Evolutionary conservation across 2,329 filamentous ascomycete species (phyloP).

Genomic region (Colletotrichum tamarilloi): DNA sequence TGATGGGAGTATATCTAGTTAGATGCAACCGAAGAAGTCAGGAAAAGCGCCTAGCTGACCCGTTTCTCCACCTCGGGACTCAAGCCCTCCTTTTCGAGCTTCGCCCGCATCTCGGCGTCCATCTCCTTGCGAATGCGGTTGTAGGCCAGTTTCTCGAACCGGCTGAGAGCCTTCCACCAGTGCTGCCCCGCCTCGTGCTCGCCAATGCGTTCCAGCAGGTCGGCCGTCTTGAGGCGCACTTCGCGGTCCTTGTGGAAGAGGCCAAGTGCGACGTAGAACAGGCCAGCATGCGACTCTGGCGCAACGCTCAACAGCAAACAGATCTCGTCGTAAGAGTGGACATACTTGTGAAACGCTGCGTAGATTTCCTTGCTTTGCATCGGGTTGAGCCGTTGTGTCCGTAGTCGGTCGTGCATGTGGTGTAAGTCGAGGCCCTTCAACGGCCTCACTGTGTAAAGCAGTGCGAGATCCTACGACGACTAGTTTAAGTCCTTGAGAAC

Average conservation of each 20-base stretch:
- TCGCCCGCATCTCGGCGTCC: slow-evolving; percentile 62
- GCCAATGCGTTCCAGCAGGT: slow-evolving; percentile 83
- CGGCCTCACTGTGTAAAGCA: slow-evolving; percentile 72
- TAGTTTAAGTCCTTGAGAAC: not conserved
- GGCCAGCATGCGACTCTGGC: slow-evolving; percentile 85
- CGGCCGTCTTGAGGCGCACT: slow-evolving; percentile 81
- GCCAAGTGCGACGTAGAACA: slow-evolving; percentile 92
- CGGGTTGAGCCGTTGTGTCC: slow-evolving; percentile 81
- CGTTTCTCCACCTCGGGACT: slow-evolving; percentile 56
- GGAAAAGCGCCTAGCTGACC: slow-evolving; percentile 53
- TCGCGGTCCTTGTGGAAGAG: slow-evolving; percentile 89
- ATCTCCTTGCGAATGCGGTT: slow-evolving; percentile 79
- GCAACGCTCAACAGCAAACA: slow-evolving; percentile 85
- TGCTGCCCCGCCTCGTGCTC: slow-evolving; percentile 92
- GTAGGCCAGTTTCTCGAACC: slow-evolving; percentile 90
- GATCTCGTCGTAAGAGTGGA: slow-evolving; percentile 85
- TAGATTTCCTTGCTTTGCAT: slow-evolving; percentile 87
- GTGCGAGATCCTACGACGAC: slow-evolving; percentile 68
- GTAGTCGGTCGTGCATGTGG: slow-evolving; percentile 91
- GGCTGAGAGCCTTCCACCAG: slow-evolving; percentile 88
- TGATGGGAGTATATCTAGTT: slow-evolving; percentile 21
- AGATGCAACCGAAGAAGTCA: slow-evolving; percentile 19
- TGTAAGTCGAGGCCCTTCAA: slow-evolving; percentile 87
- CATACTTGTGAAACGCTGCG: slow-evolving; percentile 78
- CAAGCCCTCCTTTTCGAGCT: slow-evolving; percentile 57